Base-by-base conservation (phyloP, 805 yeast species). In the Schwanniomyces yamadae region DNA sequence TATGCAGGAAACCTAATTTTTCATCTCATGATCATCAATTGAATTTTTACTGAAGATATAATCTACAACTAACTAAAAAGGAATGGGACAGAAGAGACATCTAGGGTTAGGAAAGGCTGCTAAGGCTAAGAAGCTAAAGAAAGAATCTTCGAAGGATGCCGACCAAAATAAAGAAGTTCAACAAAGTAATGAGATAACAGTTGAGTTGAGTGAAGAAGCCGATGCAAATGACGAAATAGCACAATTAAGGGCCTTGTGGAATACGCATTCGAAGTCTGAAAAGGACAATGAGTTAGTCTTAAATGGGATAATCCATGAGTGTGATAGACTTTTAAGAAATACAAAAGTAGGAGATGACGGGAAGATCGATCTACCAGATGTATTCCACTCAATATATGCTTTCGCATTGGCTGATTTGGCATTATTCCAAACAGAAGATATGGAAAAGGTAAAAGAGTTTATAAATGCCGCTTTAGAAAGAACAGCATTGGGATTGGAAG, bases 231-330 rank as follows among this genome's bases (percentile, higher is more conserved):
- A 88, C 54, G 93, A 86, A 48, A 51, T 86, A n/a, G 79, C 79
- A 5, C 95, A 88, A 56, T 61, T 90, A 40, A 65, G 61, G 40
- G 95, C 84, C 1, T 62, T 90, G 26, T 87, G 90, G 84, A 61
- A 66, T 11, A 79, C 86, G 3, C 86, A 77, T 59, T 49, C 62
- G 27, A 55, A 65, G 4, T 69, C 83, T 2, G 78, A 74, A 4
- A 75, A 75, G 38, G 83, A 81, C 15, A 77, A 75, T 44, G 85
- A 82, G 52, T 61, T 80, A 41, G 72, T 84, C 23, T 55, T 84
- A 39, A 84, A 89, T 50, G 97, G 96, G 16, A 73, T 90, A 4
- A 75, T 91, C n/a, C 96, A 90, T 50, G 97, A 91, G 55, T 84
- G 95, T 63, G 96, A 91, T 52, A 64, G 95, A 33, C 56, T 88